Conservation (phyloP, 2,329 filamentous ascomycete genomes). For the Celoporthe dispersa region DNA sequence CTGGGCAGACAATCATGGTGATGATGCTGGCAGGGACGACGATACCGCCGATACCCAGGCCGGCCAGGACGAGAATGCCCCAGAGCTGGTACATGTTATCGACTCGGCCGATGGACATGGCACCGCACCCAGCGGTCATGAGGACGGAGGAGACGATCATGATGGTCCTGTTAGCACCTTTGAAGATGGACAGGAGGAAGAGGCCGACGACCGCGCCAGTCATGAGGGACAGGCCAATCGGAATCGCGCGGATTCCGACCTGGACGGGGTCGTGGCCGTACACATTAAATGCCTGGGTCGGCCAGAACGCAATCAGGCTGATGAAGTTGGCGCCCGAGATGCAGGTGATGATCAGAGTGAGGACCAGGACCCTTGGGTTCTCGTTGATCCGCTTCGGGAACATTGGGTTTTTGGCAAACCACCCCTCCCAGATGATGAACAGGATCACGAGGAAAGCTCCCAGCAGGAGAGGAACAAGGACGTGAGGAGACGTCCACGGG, state of each 20-base stretch:
- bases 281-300: constrained; percentile 66
- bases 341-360: constrained; percentile 62
- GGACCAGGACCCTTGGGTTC: constrained; percentile 52
- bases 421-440: constrained; percentile 43
- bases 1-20: constrained; percentile 70
- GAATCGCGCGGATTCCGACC: constrained; percentile 68
- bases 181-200: constrained; percentile 57
- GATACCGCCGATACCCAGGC: constrained; percentile 69
- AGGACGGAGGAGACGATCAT: constrained; percentile 62
- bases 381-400: constrained; percentile 45
- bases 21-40: constrained; percentile 71
- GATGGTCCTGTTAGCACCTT: constrained; percentile 62
- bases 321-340: constrained; percentile 65
- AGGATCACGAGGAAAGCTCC: constrained; percentile 44
- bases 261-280: constrained; percentile 67
- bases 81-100: constrained; percentile 61
- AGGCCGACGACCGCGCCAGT: constrained; percentile 63
- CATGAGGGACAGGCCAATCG: constrained; percentile 67
- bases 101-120: constrained; percentile 52
- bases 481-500: constrained; percentile 43
- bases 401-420: constrained; percentile 48
- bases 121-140: constrained; percentile 68
- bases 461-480: constrained; percentile 46
- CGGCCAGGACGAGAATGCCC: constrained; percentile 62
- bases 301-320: constrained; percentile 63